phyloP scores from a whole-genome alignment of 2,329 filamentous ascomycete species.

The Ophiostoma ulmi region DNA sequence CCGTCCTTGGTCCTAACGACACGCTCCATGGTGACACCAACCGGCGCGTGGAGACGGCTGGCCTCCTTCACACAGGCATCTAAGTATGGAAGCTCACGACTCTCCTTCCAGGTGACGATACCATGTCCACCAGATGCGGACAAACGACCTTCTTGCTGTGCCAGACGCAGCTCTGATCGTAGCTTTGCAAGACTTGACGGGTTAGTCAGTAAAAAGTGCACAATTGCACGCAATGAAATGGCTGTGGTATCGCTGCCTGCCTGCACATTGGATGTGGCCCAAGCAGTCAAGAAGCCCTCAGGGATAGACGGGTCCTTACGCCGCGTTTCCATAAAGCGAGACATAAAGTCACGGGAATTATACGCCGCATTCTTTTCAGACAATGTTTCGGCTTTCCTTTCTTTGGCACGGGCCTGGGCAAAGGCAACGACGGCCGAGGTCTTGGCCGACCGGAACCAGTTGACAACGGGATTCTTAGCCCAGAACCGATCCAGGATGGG shows the following conservation, averaged over 20 bases:
- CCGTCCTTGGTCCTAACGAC: conserved; percentile 38
- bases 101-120: conserved; percentile 22
- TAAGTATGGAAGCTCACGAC: conserved; percentile 40
- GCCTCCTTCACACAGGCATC: conserved; percentile 50
- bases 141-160: conserved; percentile 22
- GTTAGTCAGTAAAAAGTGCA: conserved; percentile 37
- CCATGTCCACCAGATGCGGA: neutral
- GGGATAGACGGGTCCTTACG: conserved; percentile 23
- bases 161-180: conserved; percentile 35
- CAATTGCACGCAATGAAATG: conserved; percentile 32
- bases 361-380: neutral
- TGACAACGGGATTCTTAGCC: conserved; percentile 38
- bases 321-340: conserved; percentile 37
- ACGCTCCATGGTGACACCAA: conserved; percentile 47
- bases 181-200: conserved; percentile 30
- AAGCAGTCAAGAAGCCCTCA: conserved; percentile 32
- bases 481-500: conserved; percentile 36
- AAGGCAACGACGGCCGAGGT: conserved; percentile 21
- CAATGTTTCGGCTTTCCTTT: neutral
- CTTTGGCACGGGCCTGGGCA: conserved; percentile 14
- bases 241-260: conserved; percentile 37
- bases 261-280: conserved; percentile 35
- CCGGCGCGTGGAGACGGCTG: conserved; percentile 45
- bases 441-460: conserved; percentile 27
- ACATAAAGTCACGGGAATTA: conserved; percentile 4